Conservation (phyloP, 352 stramenopile species). For the Lagenidium sp. region DNA sequence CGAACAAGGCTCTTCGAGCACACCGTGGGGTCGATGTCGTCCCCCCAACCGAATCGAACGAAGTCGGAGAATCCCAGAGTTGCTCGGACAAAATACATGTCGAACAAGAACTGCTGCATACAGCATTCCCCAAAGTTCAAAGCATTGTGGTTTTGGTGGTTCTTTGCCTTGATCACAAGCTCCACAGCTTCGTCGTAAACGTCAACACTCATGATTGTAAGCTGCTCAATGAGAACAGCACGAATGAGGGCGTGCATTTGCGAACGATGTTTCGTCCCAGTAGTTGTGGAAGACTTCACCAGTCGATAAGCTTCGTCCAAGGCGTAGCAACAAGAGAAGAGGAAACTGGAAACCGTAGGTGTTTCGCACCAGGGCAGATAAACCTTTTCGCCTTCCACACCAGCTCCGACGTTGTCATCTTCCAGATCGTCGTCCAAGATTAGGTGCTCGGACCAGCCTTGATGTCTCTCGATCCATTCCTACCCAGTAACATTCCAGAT, state of each 20-base stretch:
- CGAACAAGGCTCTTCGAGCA: conserved; percentile 41
- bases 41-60: conserved; percentile 81
- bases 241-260: conserved; percentile 62
- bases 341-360: conserved; percentile 69
- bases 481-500: no score
- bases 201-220: conserved; percentile 65
- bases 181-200: conserved; percentile 62
- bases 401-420: conserved; percentile 27
- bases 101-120: conserved; percentile 82
- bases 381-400: conserved; percentile 42
- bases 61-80: conserved; percentile 82
- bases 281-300: conserved; percentile 30
- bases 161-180: conserved; percentile 44
- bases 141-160: conserved; percentile 27
- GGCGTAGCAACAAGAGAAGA: conserved; percentile 78
- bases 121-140: conserved; percentile 83
- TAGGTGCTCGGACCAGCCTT: conserved; percentile 67
- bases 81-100: conserved; percentile 86
- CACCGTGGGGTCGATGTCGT: conserved; percentile 55
- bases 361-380: conserved; percentile 84
- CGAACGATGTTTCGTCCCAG: conserved; percentile 31
- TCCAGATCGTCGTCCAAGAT: conserved; percentile 36
- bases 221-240: conserved; percentile 61
- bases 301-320: conserved; percentile 72
- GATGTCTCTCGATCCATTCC: conserved; percentile 67